Evolutionary conservation across 495 filamentous ascomycete species (phyloP), one percentile per base, ranked within the genome.

Genomic region (Cladorrhinum samala): DNA sequence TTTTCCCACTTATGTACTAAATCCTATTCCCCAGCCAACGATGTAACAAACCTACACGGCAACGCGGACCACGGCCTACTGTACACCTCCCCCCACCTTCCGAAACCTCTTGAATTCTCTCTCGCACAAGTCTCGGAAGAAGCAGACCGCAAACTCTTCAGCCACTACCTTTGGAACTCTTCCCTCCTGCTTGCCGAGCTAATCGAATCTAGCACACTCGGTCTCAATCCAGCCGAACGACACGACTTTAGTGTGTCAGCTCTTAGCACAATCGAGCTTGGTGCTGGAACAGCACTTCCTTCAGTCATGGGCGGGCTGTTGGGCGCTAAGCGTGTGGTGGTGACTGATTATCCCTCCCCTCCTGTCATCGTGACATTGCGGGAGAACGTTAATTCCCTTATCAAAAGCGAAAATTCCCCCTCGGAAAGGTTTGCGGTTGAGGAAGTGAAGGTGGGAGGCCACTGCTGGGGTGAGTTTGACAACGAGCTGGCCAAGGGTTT

Each of bases 131-230:
- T 82, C 1, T 64, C 76, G 18, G 71, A 67, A 1, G 80, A 85
- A 23, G 71, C 78, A 37, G 79, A 79, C 14, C 67, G 85, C 49
- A 72, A 68, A 38, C 77, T 93, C 36, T 95, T 91, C 65, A 83
- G 83, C 30, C 91, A 95, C 66, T 87, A 87, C 65, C 69, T 95
- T 5, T 95, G 91, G 91, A 94, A 92, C 64, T 75, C 88, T n/a
- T 83, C 77, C 0, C 69, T 92, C 57, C 72, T 85, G 50, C 73
- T 91, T 43, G 86, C 86, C 1, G 86, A 88, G 63, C 71, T 83
- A 11, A 71, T 93, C 9, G 83, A 87, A 60, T 69, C 68, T 3
- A 66, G 66, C 17, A 62, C 69, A 6, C 61, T 75, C 2, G 50
- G 53, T 2, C 2, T 69, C 11, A 30, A 56, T 25, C 45, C 45